A percentile compares a stretch with the other conserved stretches of the same genome.
These are phyloP conservation scores for Venturiaceae sp. DNA, from an alignment of 2,329 filamentous ascomycete genomes.

Conservation along the genomic window DNA sequence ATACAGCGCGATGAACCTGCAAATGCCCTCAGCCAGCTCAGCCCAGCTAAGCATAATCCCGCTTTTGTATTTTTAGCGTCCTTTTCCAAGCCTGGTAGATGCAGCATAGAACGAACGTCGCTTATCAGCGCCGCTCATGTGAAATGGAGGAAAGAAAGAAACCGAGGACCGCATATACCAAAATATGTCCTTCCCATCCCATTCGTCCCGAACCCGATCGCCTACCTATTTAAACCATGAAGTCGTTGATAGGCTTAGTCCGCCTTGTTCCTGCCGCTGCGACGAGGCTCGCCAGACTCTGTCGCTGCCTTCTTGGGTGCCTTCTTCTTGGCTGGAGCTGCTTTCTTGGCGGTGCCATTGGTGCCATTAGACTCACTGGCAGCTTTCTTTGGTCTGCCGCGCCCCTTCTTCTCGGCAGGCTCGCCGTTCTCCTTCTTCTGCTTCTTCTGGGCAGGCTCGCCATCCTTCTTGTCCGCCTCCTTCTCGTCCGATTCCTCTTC, in stretches of 20 bases:
- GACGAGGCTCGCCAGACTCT: conserved; percentile 35
- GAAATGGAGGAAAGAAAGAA: not conserved
- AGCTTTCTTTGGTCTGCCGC: conserved; percentile 7
- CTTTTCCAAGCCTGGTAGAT: not conserved
- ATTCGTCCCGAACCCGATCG: not conserved
- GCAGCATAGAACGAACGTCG: not conserved
- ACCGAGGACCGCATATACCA: not conserved
- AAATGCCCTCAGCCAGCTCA: not conserved
- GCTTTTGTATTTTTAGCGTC: not conserved
- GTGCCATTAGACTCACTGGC: not conserved
- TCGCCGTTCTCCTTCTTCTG: conserved; percentile 2
- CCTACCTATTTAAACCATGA: not conserved
- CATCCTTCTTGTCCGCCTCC: conserved; percentile 11
- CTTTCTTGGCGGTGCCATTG: conserved; percentile 5
- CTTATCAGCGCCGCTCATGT: not conserved
- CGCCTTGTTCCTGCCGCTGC: conserved; percentile 30
- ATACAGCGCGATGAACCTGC: not conserved
- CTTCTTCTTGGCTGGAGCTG: conserved; percentile 16
- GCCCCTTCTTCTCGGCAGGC: conserved; percentile 7
- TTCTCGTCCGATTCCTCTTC: conserved; percentile 9
- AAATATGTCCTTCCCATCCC: not conserved
- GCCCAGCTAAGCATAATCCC: not conserved
- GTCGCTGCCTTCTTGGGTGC: conserved; percentile 35
- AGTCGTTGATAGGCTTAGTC: not conserved
- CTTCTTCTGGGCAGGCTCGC: conserved; percentile 1